phyloP scores from a whole-genome alignment of 208 protist species.

The Porcisia hertigi region DNA sequence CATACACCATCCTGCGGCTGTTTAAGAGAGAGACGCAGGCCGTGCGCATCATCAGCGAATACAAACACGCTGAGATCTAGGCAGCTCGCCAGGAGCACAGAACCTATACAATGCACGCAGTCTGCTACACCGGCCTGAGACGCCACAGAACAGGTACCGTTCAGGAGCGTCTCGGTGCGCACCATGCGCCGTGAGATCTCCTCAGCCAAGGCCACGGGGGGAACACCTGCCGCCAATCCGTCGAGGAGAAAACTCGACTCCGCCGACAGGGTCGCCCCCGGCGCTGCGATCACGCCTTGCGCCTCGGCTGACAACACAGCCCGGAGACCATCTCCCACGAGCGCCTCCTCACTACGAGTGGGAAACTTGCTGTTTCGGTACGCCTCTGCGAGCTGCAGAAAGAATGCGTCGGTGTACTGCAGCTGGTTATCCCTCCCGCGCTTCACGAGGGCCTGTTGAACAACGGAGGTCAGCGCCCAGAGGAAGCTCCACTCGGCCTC shows the following conservation, averaged over 20 bases:
- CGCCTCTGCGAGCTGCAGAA: conserved; percentile 52
- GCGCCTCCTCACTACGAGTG: conserved; percentile 16
- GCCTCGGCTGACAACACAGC: conserved; percentile 53
- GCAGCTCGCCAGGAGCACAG: conserved; percentile 63
- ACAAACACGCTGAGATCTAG: conserved; percentile 63
- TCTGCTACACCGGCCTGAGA: conserved; percentile 28
- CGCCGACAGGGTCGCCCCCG: conserved; percentile 6
- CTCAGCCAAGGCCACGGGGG: conserved; percentile 56
- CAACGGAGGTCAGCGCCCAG: conserved; percentile 48
- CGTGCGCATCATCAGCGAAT: conserved; percentile 16
- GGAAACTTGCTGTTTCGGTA: conserved; percentile 35
- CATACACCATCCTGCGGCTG: neutral
- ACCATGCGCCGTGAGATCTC: conserved; percentile 68
- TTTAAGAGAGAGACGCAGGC: conserved; percentile 29
- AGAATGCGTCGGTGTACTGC: conserved; percentile 78
- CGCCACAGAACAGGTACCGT: conserved; percentile 60
- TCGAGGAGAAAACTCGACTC: conserved; percentile 61
- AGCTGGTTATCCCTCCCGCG: conserved; percentile 36
- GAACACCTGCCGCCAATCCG: conserved; percentile 38
- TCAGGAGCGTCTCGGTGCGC: conserved; percentile 43
- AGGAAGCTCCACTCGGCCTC: conserved; percentile 65
- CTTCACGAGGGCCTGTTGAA: conserved; percentile 57
- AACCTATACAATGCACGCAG: conserved; percentile 60
- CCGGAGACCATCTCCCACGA: conserved; percentile 32
- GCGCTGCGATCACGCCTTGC: conserved; percentile 8